phyloP scores from a whole-genome alignment of 257 asterid species.

The Nicotiana sylvestris region DNA sequence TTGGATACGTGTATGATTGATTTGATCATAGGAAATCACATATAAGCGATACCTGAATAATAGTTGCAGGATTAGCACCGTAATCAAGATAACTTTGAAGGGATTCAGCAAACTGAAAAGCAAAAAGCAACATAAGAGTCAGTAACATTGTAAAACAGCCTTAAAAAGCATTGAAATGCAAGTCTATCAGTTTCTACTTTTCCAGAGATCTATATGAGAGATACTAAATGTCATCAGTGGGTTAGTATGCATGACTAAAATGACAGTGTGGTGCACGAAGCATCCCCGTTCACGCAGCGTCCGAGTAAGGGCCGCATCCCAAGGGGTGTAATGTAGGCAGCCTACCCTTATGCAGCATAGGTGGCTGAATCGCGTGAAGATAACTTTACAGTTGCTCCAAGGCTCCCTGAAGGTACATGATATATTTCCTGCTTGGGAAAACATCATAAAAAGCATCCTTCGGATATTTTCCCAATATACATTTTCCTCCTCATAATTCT shows the following conservation, averaged over 20 bases:
- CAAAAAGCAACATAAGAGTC: background rate
- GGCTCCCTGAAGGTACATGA: background rate
- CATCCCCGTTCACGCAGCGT: too few species aligned
- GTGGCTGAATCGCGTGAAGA: too few species aligned
- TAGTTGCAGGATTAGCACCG: conserved; percentile 52
- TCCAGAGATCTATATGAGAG: background rate
- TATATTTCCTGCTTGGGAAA: background rate
- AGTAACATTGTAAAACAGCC: background rate
- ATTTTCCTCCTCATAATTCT: background rate
- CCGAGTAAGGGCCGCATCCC: too few species aligned
- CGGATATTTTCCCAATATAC: background rate
- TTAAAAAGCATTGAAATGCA: background rate
- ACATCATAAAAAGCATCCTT: background rate
- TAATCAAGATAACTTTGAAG: conserved; percentile 43
- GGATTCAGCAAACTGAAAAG: conserved; percentile 43
- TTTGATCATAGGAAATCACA: background rate
- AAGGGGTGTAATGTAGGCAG: too few species aligned
- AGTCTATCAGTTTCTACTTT: background rate
- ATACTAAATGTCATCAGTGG: background rate
- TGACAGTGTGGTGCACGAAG: too few species aligned
- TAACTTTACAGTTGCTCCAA: too few species aligned
- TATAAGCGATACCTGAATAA: conserved; percentile 37
- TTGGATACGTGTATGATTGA: background rate
- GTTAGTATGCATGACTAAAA: background rate
- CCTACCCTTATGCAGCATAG: too few species aligned